Base-by-base conservation (phyloP, 1,284 basidiomycete species). In the Volvariella volvacea region DNA sequence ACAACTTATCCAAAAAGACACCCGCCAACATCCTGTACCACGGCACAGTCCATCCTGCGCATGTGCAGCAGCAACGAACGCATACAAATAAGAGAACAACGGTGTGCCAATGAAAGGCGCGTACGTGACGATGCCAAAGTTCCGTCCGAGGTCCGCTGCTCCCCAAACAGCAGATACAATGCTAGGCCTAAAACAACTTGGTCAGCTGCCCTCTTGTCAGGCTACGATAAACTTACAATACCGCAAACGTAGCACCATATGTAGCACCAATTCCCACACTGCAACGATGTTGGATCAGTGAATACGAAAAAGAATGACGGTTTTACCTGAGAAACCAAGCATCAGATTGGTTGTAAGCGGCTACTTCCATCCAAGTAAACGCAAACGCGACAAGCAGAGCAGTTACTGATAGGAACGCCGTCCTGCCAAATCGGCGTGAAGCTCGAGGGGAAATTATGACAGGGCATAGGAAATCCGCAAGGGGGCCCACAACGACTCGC, bases 51-150 rank as follows among this genome's bases (percentile, higher is more conserved):
- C 62, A 22, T 57, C 65, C 2, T 53, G 38, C 6, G 70, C 65
- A 49, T 78, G 72, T 2, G 67, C 61, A 2, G 70, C 74, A 2
- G 82, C 70, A 39, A 85, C 57, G 51, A 80, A 78, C 7, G 86
- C 85, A 49, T 86, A 89, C 0, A 88, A 57, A 57, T 84, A 87
- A 3, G 86, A 86, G 56, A 87, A 88, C 1, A 77, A 34, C 1
- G 83, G 77, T 0, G 84, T 87, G 7, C 85, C 86, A 20, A 79
- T 58, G 60, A 88, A 83, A 4, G 83, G 80, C 0, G 84, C 78
- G 50, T 85, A 86, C 34, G 80, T 77, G 46, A 86, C 58, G 36
- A 86, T 65, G 19, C 86, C 86, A 51, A 80, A 88, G 60, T 88
- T 89, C 46, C 86, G 75, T 9, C 78, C 86, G 1, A 82, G 64